These are phyloP conservation scores for Rosa hybrid DNA, from an alignment of 331 rosid species.

Conservation along the genomic window DNA sequence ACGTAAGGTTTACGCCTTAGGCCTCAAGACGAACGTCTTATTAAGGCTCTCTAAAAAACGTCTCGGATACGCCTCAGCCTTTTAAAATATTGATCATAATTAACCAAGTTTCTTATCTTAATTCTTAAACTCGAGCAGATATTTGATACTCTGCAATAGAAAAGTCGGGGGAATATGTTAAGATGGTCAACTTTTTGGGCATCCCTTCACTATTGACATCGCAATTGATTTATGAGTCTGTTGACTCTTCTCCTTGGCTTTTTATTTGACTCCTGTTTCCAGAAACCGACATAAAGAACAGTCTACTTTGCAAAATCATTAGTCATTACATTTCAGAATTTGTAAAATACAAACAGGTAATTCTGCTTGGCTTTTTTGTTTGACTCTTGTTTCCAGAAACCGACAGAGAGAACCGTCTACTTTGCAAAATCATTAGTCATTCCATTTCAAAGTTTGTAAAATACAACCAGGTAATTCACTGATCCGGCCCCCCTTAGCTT, in stretches of 20 bases:
- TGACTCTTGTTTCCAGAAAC: not conserved
- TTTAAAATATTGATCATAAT: too few species aligned
- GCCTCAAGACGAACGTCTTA: too few species aligned
- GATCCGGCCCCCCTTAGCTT: not conserved
- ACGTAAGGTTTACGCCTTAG: too few species aligned
- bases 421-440: not conserved
- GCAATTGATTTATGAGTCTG: not conserved
- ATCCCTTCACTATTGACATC: not conserved
- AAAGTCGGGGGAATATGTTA: not conserved
- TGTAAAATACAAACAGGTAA: not conserved
- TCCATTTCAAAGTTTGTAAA: not conserved
- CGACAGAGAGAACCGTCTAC: not conserved
- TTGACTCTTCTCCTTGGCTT: not conserved
- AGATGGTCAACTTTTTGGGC: conserved; percentile 10
- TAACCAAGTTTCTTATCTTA: not conserved
- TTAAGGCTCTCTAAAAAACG: too few species aligned
- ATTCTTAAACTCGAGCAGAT: not conserved
- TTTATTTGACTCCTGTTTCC: not conserved
- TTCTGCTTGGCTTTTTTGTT: not conserved
- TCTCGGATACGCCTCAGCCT: too few species aligned
- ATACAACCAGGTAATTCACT: not conserved
- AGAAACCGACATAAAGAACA: not conserved
- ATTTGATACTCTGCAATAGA: not conserved
- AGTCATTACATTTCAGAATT: not conserved
- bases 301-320: not conserved